These are phyloP conservation scores for Botrytis squamosa DNA, from an alignment of 2,329 filamentous ascomycete species.

Conservation along the genomic window DNA sequence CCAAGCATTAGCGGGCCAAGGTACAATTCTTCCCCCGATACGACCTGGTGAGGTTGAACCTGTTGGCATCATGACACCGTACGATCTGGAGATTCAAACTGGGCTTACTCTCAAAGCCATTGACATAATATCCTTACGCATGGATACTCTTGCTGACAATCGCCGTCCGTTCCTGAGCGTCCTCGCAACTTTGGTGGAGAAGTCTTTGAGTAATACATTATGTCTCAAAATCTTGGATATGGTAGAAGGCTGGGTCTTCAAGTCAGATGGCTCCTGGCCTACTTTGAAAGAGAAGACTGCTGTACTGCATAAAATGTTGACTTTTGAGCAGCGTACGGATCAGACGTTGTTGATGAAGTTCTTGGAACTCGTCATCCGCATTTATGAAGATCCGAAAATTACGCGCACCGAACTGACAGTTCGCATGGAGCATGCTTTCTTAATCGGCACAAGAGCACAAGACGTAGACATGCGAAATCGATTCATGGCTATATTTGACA, in stretches of 20 bases:
- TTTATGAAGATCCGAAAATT: conserved; percentile 97
- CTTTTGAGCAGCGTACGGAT: conserved; percentile 84
- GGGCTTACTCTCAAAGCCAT: conserved; percentile 93
- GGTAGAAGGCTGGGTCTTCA: conserved; percentile 95
- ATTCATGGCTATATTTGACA: conserved; percentile 95
- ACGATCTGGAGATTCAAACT: conserved; percentile 86
- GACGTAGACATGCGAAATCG: conserved; percentile 96
- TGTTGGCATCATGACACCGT: conserved; percentile 61
- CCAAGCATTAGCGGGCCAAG: conserved; percentile 54
- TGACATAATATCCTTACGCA: conserved; percentile 85
- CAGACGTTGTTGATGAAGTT: conserved; percentile 87
- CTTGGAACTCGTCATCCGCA: conserved; percentile 90
- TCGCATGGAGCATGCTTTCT: conserved; percentile 94
- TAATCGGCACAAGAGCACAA: conserved; percentile 88
- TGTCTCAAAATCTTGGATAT: conserved; percentile 92
- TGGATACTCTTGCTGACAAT: conserved; percentile 89
- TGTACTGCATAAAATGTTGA: conserved; percentile 97
- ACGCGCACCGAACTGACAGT: conserved; percentile 94
- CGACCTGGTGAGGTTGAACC: conserved; percentile 50
- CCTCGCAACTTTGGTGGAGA: conserved; percentile 90
- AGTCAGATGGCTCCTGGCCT: conserved; percentile 90
- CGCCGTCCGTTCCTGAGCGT: conserved; percentile 92
- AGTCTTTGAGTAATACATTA: conserved; percentile 80
- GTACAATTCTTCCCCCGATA: conserved; percentile 39
- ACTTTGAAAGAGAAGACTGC: conserved; percentile 99